Conservation (phyloP, 805 yeast species). For the Saturnispora diversa region DNA sequence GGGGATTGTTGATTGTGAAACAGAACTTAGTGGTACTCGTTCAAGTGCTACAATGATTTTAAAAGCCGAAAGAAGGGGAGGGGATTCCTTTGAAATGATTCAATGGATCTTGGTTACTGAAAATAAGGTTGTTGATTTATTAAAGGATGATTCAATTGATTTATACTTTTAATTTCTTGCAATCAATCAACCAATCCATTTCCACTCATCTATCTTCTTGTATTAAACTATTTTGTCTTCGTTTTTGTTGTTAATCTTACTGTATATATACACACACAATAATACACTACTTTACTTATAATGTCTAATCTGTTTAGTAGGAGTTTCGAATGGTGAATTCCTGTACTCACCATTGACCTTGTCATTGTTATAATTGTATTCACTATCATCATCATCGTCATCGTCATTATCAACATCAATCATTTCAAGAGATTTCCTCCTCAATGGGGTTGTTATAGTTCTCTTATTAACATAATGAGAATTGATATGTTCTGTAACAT, state of each 20-base stretch:
- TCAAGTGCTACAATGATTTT: constrained; percentile 49
- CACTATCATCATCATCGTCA: no score
- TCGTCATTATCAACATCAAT: background rate
- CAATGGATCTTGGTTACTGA: constrained; percentile 54
- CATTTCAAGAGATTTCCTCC: background rate
- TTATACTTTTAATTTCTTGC: constrained; percentile 1
- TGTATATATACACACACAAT: no score
- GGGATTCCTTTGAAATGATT: constrained; percentile 49
- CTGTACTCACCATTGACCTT: no score
- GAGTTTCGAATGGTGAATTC: no score
- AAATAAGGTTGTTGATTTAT: constrained; percentile 34
- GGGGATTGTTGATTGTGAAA: constrained; percentile 69
- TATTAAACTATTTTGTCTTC: no score
- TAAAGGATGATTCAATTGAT: constrained; percentile 6
- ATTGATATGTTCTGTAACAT: constrained; percentile 1
- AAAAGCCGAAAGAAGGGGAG: constrained; percentile 52
- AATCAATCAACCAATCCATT: background rate
- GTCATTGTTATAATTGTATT: no score
- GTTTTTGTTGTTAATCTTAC: no score
- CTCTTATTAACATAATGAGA: background rate
- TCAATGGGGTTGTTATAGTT: background rate
- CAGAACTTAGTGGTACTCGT: constrained; percentile 61
- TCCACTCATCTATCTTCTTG: no score
- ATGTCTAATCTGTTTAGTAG: no score
- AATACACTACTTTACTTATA: no score